Evolutionary conservation across 108 stramenopile genomes (phyloP).

Genomic region (Cyclotella baltica): DNA sequence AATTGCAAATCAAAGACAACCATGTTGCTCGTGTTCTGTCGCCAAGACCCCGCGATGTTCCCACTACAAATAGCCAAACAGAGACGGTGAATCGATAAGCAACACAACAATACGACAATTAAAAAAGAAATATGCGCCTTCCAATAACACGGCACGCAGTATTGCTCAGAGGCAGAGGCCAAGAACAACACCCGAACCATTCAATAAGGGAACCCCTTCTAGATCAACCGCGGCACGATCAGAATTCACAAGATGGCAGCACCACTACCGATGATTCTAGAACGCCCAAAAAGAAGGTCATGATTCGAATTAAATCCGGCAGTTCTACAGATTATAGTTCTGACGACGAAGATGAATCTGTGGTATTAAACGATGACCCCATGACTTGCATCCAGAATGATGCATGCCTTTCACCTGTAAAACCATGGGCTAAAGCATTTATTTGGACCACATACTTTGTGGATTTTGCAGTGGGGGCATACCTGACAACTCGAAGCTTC

Average conservation of each 20-base stretch:
- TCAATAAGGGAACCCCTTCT: not conserved
- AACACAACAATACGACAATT: too few species aligned
- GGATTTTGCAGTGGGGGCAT: not conserved
- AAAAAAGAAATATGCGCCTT: too few species aligned
- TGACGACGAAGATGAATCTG: not conserved
- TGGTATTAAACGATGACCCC: not conserved
- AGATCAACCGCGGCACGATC: not conserved
- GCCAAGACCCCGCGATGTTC: too few species aligned
- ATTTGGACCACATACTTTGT: not conserved
- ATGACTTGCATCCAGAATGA: slow-evolving; percentile 1
- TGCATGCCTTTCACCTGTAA: not conserved
- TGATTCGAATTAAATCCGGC: not conserved
- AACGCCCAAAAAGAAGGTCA: not conserved
- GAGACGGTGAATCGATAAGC: too few species aligned
- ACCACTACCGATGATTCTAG: not conserved
- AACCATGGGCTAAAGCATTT: not conserved
- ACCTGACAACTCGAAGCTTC: not conserved
- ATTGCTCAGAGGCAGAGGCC: not conserved
- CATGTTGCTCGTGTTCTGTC: too few species aligned
- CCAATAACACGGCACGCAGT: not conserved
- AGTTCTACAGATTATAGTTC: not conserved
- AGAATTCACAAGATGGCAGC: not conserved
- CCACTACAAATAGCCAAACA: too few species aligned
- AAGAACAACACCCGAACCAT: not conserved
- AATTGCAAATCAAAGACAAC: too few species aligned